Evolutionary conservation across 2,329 filamentous ascomycete genomes (phyloP).

Genomic region (Amylocarpus encephaloides): DNA sequence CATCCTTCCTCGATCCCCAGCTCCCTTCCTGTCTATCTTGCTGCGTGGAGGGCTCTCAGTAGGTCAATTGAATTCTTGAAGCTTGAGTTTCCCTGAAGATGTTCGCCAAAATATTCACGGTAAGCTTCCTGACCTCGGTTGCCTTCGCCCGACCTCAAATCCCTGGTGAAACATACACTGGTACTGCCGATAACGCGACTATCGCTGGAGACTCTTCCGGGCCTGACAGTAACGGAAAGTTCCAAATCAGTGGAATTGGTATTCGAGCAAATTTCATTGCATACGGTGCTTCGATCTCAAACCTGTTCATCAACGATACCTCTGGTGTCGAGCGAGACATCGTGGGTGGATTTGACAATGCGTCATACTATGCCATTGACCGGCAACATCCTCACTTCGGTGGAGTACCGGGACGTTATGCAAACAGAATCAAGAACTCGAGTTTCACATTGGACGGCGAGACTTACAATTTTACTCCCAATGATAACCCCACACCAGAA

Average conservation of each 20-base stretch:
- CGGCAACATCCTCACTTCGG: constrained; percentile 64
- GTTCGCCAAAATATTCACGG: constrained; percentile 9
- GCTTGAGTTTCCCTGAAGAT: constrained; percentile 14
- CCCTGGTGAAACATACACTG: constrained; percentile 17
- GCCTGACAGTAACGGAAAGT: constrained; percentile 59
- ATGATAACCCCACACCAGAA: constrained; percentile 52
- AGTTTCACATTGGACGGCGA: constrained; percentile 62
- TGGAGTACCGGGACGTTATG: constrained; percentile 68
- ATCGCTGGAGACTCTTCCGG: constrained; percentile 18
- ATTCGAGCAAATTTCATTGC: constrained; percentile 65
- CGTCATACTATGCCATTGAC: constrained; percentile 61
- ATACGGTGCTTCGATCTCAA: constrained; percentile 68
- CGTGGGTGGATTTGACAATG: constrained; percentile 70
- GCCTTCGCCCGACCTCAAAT: constrained; percentile 17
- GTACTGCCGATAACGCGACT: constrained; percentile 22
- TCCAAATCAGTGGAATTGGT: constrained; percentile 61
- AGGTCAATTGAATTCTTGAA: constrained; percentile 2
- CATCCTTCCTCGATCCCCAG: constrained; percentile 1
- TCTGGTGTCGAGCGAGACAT: constrained; percentile 64
- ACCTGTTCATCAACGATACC: constrained; percentile 64
- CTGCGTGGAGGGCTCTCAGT: background rate
- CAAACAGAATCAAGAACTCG: constrained; percentile 75
- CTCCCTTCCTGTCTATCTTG: background rate
- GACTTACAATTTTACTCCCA: constrained; percentile 52
- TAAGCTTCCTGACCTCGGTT: constrained; percentile 10